A percentile compares a stretch with the other conserved stretches of the same genome.
phyloP scores from a whole-genome alignment of 1,284 basidiomycete genomes.

The Apiotrichum gracile region DNA sequence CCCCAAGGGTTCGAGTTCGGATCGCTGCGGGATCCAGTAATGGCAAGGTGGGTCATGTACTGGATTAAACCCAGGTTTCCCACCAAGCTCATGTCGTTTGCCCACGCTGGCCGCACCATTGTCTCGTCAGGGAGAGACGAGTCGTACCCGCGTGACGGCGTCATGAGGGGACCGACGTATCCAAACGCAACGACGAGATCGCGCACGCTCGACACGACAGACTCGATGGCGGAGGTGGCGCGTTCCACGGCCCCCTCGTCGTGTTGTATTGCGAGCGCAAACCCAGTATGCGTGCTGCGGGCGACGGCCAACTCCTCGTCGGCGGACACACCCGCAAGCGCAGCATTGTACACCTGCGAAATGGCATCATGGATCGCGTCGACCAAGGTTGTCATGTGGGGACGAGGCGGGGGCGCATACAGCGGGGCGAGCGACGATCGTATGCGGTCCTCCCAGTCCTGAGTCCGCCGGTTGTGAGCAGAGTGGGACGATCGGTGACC shows the following conservation, averaged over 20 bases:
- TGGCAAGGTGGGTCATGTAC: slow-evolving; percentile 27
- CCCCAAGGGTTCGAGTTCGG: slow-evolving; percentile 25
- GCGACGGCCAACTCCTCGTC: slow-evolving; percentile 38
- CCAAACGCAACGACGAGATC: slow-evolving; percentile 35
- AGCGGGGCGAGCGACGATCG: slow-evolving; percentile 17
- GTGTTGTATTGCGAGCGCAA: slow-evolving; percentile 24
- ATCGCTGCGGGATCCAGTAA: slow-evolving; percentile 22
- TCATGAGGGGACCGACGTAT: slow-evolving; percentile 40
- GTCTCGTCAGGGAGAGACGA: slow-evolving; percentile 15
- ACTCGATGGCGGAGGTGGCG: slow-evolving; percentile 13
- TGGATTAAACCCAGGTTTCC: slow-evolving; percentile 35
- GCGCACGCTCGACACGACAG: slow-evolving; percentile 26
- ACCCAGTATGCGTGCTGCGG: slow-evolving; percentile 19
- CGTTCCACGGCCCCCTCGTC: slow-evolving; percentile 33
- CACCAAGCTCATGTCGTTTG: slow-evolving; percentile 32
- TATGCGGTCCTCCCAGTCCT: slow-evolving; percentile 17
- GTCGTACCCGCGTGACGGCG: slow-evolving; percentile 8
- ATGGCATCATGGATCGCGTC: slow-evolving; percentile 33
- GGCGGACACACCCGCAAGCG: slow-evolving; percentile 35
- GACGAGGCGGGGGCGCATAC: slow-evolving; percentile 5
- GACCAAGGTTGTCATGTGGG: slow-evolving; percentile 25
- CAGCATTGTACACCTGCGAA: slow-evolving; percentile 36
- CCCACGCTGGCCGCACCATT: slow-evolving; percentile 35
- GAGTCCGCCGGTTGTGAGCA: not conserved
- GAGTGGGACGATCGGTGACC: not conserved